Base-by-base conservation (phyloP, 2,329 filamentous ascomycete species). In the Cryphonectria parasitica region DNA sequence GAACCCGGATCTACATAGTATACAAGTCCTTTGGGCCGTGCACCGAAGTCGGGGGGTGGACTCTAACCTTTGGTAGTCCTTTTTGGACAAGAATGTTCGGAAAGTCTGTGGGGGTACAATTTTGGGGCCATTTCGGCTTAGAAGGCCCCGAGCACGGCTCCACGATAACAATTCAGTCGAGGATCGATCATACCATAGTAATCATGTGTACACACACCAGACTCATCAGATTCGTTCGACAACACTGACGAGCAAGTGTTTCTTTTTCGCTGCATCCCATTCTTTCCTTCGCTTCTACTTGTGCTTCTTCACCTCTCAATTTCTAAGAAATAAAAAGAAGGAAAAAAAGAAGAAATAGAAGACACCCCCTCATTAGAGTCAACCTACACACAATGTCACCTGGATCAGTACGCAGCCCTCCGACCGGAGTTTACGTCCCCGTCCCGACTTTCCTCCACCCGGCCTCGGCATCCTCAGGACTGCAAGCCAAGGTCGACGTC, bases 391-490 rank as follows among this genome's bases (percentile, higher is more conserved):
- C 54, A 39, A 71, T 71, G 66, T 60, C 25, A 25, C 56, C 70
- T 15, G 28, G 54, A 68, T 34, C 67, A 31, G 70, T 67, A 43
- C 65, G 61, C 64, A 71, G 64, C 64, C 86, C 86, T 56, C 86
- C 86, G 39, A 83, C 84, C 61, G 87, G 87, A 73, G 84, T 89
- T 75, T 89, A 86, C 76, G 87, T 89, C 71, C 87, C 87, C 60
- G 84, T 89, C 60, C 89, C 89, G 7, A 91, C 89, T 65, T 91
- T 91, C 82, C 91, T 90, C 82, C 84, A 79, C 75, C 82, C 76
- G 64, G 76, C 82, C 6, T 77, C 83, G 41, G 77, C 81, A 64
- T 84, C 83, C 71, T 79, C 83, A 63, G 74, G 82, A 8, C 77
- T 84, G 62, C 83, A 85, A 63, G 80, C 87, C 36, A 81, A 85